phyloP scores from a whole-genome alignment of 129 eudicot genomes.

The Deinandra increscens region DNA sequence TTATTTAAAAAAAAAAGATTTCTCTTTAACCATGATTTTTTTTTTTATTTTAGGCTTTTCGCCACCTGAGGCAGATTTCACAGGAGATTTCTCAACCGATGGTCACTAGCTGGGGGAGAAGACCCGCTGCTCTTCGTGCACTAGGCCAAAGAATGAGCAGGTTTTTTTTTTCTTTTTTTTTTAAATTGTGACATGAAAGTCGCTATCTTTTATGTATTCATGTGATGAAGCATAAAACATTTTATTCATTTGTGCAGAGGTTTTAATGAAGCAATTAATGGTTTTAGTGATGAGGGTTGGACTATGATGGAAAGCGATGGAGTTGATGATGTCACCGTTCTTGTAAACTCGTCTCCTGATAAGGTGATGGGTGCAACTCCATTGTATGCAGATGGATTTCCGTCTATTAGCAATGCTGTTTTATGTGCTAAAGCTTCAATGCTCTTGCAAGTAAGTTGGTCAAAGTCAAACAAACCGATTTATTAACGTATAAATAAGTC shows the following conservation, averaged over 20 bases:
- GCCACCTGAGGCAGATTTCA: conserved; percentile 79
- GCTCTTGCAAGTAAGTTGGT: conserved; percentile 75
- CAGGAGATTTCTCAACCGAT: conserved; percentile 80
- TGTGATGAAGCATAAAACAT: background rate
- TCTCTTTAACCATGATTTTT: background rate
- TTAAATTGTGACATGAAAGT: background rate
- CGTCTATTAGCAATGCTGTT: conserved; percentile 66
- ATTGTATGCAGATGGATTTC: conserved; percentile 64
- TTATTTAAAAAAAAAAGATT: background rate
- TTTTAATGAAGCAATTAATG: conserved; percentile 87
- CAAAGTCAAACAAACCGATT: conserved; percentile 18
- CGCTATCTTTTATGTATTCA: background rate
- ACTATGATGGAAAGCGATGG: conserved; percentile 85
- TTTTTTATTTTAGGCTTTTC: conserved; percentile 62
- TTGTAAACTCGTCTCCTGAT: conserved; percentile 68
- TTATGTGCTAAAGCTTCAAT: conserved; percentile 92
- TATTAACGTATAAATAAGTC: background rate
- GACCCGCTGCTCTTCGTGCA: conserved; percentile 88
- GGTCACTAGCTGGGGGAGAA: conserved; percentile 81
- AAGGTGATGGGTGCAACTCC: conserved; percentile 66
- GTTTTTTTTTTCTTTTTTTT: conserved; percentile 23
- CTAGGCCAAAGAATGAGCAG: conserved; percentile 88
- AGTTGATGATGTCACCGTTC: conserved; percentile 77
- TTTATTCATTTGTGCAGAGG: conserved; percentile 51
- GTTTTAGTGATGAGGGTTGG: conserved; percentile 92